phyloP scores from a whole-genome alignment of 768 basidiomycete genomes.

The Collybia sordida region DNA sequence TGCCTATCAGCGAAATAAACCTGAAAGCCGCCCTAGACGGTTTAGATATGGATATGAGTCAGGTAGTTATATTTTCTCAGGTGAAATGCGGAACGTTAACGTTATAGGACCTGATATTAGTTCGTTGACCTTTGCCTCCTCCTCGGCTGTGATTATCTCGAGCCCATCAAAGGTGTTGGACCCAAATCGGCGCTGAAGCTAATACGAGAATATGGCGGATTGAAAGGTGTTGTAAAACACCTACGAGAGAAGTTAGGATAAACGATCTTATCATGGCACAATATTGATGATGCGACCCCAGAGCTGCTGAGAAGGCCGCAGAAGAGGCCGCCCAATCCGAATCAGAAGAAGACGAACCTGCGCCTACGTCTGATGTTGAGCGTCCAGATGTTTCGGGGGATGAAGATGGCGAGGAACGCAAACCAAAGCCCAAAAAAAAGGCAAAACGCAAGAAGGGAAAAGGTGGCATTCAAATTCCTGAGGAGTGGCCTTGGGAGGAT shows the following conservation, averaged over 20 bases:
- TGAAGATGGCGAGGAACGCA: constrained; percentile 23
- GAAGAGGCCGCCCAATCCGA: constrained; percentile 23
- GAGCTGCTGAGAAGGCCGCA: constrained; percentile 44
- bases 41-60: constrained; percentile 89
- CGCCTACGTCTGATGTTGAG: constrained; percentile 47
- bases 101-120: constrained; percentile 37
- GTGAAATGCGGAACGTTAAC: no score
- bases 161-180: constrained; percentile 96
- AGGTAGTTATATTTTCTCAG: constrained; percentile 41
- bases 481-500: constrained; percentile 96
- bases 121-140: constrained; percentile 97
- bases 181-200: constrained; percentile 95
- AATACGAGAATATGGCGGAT: constrained; percentile 74
- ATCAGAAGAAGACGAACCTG: constrained; percentile 34
- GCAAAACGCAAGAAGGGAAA: constrained; percentile 46
- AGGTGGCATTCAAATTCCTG: constrained; percentile 81
- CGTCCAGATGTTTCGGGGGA: constrained; percentile 30
- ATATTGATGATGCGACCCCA: constrained; percentile 17
- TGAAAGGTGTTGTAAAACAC: constrained; percentile 74
- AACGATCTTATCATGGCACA: not conserved
- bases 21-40: constrained; percentile 84
- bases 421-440: constrained; percentile 38
- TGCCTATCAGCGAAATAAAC: constrained; percentile 91
- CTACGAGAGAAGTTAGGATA: constrained; percentile 68
- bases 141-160: constrained; percentile 97